Percentiles rank a stretch among this genome's conserved stretches.
Evolutionary conservation across 352 stramenopile species (phyloP).

Genomic region (Globisporangium lucens): DNA sequence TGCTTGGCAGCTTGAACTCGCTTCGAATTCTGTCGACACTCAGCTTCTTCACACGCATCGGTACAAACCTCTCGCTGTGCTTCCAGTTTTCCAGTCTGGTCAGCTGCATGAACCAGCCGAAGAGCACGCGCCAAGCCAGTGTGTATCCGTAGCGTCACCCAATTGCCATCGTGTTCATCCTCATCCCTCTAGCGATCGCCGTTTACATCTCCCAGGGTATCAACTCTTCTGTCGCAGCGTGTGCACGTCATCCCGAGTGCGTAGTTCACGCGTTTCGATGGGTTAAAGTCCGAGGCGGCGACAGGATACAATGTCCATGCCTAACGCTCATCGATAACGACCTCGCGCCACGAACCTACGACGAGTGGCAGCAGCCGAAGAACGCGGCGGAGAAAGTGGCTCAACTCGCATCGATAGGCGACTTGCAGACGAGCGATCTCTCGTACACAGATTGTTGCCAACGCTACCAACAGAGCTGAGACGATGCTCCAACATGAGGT

Average conservation of each 20-base stretch:
- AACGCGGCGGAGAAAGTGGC: slow-evolving; percentile 18
- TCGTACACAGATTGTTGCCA: slow-evolving; percentile 27
- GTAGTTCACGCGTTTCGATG: slow-evolving; percentile 10
- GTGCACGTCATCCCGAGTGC: slow-evolving; percentile 10
- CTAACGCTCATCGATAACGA: slow-evolving; percentile 26
- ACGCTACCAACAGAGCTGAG: slow-evolving; percentile 19
- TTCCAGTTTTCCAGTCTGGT: not conserved
- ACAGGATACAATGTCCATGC: slow-evolving; percentile 26
- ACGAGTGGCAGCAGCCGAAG: slow-evolving; percentile 18
- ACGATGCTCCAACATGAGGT: slow-evolving; percentile 22
- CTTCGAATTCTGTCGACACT: too few relatives aligned
- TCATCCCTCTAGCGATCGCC: not conserved
- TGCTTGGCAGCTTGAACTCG: too few relatives aligned
- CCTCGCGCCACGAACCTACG: slow-evolving; percentile 13
- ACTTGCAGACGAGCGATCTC: slow-evolving; percentile 26
- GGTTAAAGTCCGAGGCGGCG: not conserved
- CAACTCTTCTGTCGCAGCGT: not conserved
- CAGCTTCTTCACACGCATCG: too few relatives aligned
- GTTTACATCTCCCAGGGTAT: slow-evolving; percentile 1
- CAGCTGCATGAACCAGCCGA: not conserved
- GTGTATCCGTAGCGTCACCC: slow-evolving; percentile 12
- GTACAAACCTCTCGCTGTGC: too few relatives aligned
- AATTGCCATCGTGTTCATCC: not conserved
- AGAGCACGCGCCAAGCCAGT: not conserved
- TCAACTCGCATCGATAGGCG: slow-evolving; percentile 22